Percentiles rank a stretch among this genome's conserved stretches.
These are phyloP conservation scores for Aurifilum marmelostoma DNA, from an alignment of 2,329 filamentous ascomycete genomes.

Conservation along the genomic window DNA sequence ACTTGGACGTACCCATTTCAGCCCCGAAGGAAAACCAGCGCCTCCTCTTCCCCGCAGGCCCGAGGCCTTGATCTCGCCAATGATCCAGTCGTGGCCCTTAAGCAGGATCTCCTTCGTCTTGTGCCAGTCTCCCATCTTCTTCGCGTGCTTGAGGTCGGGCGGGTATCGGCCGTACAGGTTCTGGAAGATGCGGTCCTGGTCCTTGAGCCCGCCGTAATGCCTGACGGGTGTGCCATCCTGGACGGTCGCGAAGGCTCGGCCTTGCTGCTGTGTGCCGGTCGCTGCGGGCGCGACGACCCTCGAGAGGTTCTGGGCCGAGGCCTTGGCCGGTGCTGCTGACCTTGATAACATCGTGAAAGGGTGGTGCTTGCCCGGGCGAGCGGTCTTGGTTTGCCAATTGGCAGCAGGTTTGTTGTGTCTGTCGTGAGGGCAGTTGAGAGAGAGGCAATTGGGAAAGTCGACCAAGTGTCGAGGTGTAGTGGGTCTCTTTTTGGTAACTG, in stretches of 20 bases:
- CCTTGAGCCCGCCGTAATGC: constrained; percentile 83
- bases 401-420: constrained; percentile 29
- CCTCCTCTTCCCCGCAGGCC: constrained; percentile 94
- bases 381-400: constrained; percentile 39
- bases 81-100: constrained; percentile 99
- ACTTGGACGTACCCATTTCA: constrained; percentile 86
- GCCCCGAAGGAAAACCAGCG: constrained; percentile 94
- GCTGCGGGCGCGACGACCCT: constrained; percentile 44
- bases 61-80: constrained; percentile 94
- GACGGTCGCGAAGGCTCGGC: constrained; percentile 79
- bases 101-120: constrained; percentile 98
- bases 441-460: constrained; percentile 29
- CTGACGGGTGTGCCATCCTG: constrained; percentile 73
- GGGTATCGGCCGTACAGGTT: constrained; percentile 96
- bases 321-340: constrained; percentile 45
- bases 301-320: constrained; percentile 45
- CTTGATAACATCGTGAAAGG: constrained; percentile 47
- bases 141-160: constrained; percentile 87
- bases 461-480: constrained; percentile 2
- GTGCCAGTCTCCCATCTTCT: constrained; percentile 99
- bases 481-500: constrained; percentile 29
- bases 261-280: constrained; percentile 49
- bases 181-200: constrained; percentile 98
- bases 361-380: constrained; percentile 43
- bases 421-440: constrained; percentile 25